A percentile compares a stretch with the other conserved stretches of the same genome.
These are phyloP conservation scores for Mikania micrantha DNA, from an alignment of 129 eudicot species.

Conservation along the genomic window DNA sequence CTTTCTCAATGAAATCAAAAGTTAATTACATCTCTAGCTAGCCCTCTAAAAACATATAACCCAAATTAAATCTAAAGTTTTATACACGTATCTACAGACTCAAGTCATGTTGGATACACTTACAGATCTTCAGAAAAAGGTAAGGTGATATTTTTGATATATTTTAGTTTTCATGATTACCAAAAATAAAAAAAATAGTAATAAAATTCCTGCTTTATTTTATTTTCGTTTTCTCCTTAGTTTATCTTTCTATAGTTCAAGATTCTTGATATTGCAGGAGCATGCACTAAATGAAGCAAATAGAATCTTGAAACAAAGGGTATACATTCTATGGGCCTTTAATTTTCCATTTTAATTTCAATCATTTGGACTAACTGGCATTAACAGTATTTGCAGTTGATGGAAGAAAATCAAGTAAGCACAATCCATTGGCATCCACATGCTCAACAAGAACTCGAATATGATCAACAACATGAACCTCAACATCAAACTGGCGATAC, in stretches of 20 bases:
- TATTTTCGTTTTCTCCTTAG: background rate
- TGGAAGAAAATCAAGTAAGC: constrained; percentile 66
- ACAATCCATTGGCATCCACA: constrained; percentile 66
- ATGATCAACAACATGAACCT: constrained; percentile 47
- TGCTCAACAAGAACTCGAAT: constrained; percentile 58
- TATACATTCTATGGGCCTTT: constrained; percentile 13
- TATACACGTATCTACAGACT: constrained; percentile 50
- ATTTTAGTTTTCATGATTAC: no score
- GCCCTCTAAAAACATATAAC: background rate
- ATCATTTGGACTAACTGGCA: background rate
- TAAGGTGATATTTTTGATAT: constrained; percentile 2
- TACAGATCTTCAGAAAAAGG: constrained; percentile 77
- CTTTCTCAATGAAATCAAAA: no score
- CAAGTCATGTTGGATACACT: constrained; percentile 85
- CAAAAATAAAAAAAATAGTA: no score
- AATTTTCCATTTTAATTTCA: background rate
- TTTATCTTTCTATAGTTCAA: background rate
- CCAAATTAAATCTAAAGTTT: background rate
- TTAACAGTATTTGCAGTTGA: constrained; percentile 38
- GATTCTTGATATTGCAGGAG: constrained; percentile 38
- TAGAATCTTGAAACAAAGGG: constrained; percentile 77
- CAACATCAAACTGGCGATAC: constrained; percentile 60
- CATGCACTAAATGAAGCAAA: constrained; percentile 82
- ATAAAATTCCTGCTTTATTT: background rate
- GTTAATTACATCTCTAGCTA: no score